Evolutionary conservation across 176 grass and related monocot species (phyloP), one percentile per base, ranked within the genome.

Genomic region (Musa schizocarpa): DNA sequence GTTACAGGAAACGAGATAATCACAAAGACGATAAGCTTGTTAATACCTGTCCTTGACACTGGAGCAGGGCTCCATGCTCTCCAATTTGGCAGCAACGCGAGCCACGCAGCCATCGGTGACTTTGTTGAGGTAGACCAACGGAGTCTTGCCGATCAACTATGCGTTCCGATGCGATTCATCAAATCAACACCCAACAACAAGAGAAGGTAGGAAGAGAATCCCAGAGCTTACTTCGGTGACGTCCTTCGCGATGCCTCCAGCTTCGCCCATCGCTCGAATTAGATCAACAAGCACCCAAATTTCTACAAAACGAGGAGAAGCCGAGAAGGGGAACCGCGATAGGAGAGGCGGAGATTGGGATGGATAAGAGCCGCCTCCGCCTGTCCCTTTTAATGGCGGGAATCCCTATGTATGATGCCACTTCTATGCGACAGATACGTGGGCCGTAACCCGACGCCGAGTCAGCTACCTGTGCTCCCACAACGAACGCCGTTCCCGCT

Each of bases 21-120:
- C 2, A 9, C 71, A 54, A 27, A 14, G 71, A 73, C n/a, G 21
- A 25, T 7, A 2, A 52, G n/a, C 9, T 53, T 22, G 19, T 52
- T 7, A 17, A 25, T 13, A 73, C 71, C 71, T 73, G 22, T 73
- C 71, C 13, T 73, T 73, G 51, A 73, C 71, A 25, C 71, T 73
- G 19, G 71, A 73, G 52, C 71, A 73, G 20, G 71, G 71, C 71
- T 73, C 71, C 71, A 73, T 73, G 71, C 50, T 73, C 71, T 73
- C 71, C 50, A 73, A 26, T 11, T 73, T 73, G 49, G 71, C 71
- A 55, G 71, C 71, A 24, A 73, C 21, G 11, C 71, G 1, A 55
- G 51, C 71, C 9, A 53, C 71, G 71, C 71, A 73, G 22, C 71
- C 71, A 24, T 13, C 23, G 12, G 52, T 54, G 11, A 73, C 71